Evolutionary conservation across 176 grass and related monocot genomes (phyloP).

Genomic region (Calamus simplicifolius): DNA sequence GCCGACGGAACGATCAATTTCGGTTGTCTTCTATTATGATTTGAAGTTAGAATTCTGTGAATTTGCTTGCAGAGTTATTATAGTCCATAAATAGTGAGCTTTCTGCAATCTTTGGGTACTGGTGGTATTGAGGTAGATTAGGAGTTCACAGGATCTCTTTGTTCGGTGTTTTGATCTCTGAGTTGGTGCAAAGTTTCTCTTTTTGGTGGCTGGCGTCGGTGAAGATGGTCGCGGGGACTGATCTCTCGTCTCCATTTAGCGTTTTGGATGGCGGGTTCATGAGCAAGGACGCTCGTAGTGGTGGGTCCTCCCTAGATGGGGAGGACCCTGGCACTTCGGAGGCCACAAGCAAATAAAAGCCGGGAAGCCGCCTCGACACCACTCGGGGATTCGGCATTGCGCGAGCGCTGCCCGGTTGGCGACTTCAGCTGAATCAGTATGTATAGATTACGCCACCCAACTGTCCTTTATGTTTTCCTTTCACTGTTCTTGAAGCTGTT

Average conservation of each 20-base stretch:
- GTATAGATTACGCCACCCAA: not conserved
- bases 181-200: too few species aligned
- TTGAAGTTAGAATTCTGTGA: too few species aligned
- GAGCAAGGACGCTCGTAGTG: not conserved
- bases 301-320: conserved; percentile 4
- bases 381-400: conserved; percentile 61
- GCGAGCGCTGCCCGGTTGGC: conserved; percentile 52
- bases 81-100: too few species aligned
- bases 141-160: too few species aligned
- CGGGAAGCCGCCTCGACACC: conserved; percentile 63
- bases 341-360: conserved; percentile 11
- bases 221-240: not conserved
- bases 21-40: too few species aligned
- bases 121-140: too few species aligned
- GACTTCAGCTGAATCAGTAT: conserved; percentile 48
- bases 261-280: not conserved
- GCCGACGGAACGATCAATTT: too few species aligned
- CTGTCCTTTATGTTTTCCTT: not conserved
- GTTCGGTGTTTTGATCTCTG: too few species aligned
- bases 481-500: not conserved
- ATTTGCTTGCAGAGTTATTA: too few species aligned
- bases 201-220: too few species aligned
- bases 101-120: too few species aligned
- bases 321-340: not conserved
- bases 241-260: not conserved